These are phyloP conservation scores for Dianthus caryophyllus DNA, from an alignment of 148 eudicot species.

Conservation along the genomic window DNA sequence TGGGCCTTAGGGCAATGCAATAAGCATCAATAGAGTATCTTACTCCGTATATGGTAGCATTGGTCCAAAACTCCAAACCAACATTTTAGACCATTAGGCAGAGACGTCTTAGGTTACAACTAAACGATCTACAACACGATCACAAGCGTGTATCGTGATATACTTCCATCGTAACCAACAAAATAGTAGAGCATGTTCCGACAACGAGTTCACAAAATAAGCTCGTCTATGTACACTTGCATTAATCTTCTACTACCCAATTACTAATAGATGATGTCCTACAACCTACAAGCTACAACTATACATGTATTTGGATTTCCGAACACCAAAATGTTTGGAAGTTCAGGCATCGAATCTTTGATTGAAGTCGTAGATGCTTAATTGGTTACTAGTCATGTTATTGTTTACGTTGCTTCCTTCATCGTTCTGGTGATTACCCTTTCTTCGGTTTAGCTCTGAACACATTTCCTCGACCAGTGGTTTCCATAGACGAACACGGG, in stretches of 20 bases:
- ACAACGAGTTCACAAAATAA: slow-evolving; percentile 3
- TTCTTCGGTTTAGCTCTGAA: slow-evolving; percentile 59
- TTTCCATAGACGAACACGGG: slow-evolving; percentile 94
- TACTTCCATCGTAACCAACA: slow-evolving; percentile 11
- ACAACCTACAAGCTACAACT: not conserved
- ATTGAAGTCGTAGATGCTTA: slow-evolving; percentile 26
- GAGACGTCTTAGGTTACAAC: no score
- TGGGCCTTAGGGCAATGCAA: no score
- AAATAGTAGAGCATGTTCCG: slow-evolving; percentile 16
- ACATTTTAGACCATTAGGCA: no score
- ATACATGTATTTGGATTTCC: slow-evolving; percentile 8
- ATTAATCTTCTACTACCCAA: slow-evolving; percentile 8
- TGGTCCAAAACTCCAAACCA: no score
- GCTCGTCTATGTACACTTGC: slow-evolving; percentile 27
- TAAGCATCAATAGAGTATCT: no score
- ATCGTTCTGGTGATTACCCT: slow-evolving; percentile 27
- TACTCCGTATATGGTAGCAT: no score
- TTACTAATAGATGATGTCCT: not conserved
- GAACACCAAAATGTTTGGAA: slow-evolving; percentile 4
- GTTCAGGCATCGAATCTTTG: slow-evolving; percentile 28
- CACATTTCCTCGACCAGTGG: slow-evolving; percentile 96
- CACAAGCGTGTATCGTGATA: no score
- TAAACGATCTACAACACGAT: no score
- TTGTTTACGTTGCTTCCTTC: slow-evolving; percentile 28
- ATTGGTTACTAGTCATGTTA: slow-evolving; percentile 29